A percentile compares a stretch with the other conserved stretches of the same genome.
Conservation (phyloP, 176 grass and related monocot species). For the Areca catechu region DNA sequence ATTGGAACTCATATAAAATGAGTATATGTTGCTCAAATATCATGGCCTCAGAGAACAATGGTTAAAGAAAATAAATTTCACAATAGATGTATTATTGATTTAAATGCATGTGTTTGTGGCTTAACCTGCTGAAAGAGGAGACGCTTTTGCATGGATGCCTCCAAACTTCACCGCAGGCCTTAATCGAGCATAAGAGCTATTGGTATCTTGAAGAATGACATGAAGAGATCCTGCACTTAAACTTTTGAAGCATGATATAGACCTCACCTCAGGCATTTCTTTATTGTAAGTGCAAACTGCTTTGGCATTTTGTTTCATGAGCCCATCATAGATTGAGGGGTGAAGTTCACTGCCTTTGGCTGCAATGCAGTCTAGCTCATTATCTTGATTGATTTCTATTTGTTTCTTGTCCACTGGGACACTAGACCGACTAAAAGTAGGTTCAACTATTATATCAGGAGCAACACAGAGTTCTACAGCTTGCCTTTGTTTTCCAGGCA, state of each 20-base stretch:
- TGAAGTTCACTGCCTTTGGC: background rate
- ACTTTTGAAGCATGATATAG: constrained; percentile 50
- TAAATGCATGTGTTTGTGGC: constrained; percentile 26
- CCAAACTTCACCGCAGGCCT: constrained; percentile 24
- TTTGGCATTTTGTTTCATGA: too few relatives aligned
- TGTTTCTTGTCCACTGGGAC: constrained; percentile 14
- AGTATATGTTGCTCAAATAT: background rate
- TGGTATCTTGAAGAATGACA: constrained; percentile 24
- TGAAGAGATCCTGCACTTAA: constrained; percentile 19
- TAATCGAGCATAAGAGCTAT: constrained; percentile 19
- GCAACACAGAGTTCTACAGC: constrained; percentile 12
- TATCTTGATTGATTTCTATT: constrained; percentile 10
- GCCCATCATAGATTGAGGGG: constrained; percentile 1
- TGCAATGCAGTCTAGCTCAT: constrained; percentile 7
- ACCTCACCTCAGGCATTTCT: constrained; percentile 48
- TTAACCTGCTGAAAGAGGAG: constrained; percentile 58
- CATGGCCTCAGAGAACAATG: constrained; percentile 1
- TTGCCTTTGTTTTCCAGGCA: constrained; percentile 19
- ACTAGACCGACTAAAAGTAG: constrained; percentile 26
- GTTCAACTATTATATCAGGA: constrained; percentile 12
- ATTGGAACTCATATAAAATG: background rate
- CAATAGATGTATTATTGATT: constrained; percentile 20
- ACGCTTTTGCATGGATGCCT: constrained; percentile 23
- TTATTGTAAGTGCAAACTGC: constrained; percentile 10
- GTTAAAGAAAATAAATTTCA: constrained; percentile 21